A percentile compares a stretch with the other conserved stretches of the same genome.
Conservation (phyloP, 2,329 filamentous ascomycete genomes). For the Botryosphaeria dothidea region DNA sequence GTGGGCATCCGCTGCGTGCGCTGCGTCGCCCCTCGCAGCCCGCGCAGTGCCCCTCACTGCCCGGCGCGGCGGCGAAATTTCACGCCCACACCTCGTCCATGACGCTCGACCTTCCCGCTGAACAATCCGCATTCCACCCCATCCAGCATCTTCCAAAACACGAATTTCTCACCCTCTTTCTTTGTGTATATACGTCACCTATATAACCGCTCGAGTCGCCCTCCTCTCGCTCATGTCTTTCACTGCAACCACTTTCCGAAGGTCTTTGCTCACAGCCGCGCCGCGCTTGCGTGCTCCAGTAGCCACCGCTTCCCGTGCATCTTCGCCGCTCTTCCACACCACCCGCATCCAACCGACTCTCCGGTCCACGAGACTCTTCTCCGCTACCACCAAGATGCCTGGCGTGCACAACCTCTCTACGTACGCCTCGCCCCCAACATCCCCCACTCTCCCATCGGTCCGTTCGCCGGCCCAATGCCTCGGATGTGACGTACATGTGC, state of each 20-base stretch:
- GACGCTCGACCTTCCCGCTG: conserved; percentile 11
- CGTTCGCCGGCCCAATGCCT: background rate
- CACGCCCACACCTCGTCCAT: conserved; percentile 1
- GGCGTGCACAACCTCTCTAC: conserved; percentile 52
- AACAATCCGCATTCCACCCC: conserved; percentile 33
- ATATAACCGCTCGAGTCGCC: conserved; percentile 22
- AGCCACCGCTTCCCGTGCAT: conserved; percentile 25
- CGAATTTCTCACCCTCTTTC: conserved; percentile 18
- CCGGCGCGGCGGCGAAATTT: conserved; percentile 20
- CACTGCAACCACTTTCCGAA: conserved; percentile 27
- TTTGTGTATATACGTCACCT: conserved; percentile 27
- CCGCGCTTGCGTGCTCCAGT: conserved; percentile 33
- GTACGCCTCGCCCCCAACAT: conserved; percentile 35
- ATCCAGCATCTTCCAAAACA: conserved; percentile 25
- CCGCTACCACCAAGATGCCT: conserved; percentile 38
- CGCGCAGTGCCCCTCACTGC: conserved; percentile 14
- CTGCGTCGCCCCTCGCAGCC: background rate
- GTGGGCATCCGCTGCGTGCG: background rate
- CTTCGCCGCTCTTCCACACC: conserved; percentile 27
- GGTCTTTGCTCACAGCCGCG: conserved; percentile 45
- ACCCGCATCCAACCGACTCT: conserved; percentile 31
- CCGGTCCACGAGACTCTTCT: conserved; percentile 41
- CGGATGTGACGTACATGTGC: background rate
- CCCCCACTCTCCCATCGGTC: background rate
- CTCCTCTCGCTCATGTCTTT: conserved; percentile 34